Evolutionary conservation across 2,329 filamentous ascomycete genomes (phyloP), one percentile per base, ranked within the genome.

Genomic region (Microcyclosporella mali): DNA sequence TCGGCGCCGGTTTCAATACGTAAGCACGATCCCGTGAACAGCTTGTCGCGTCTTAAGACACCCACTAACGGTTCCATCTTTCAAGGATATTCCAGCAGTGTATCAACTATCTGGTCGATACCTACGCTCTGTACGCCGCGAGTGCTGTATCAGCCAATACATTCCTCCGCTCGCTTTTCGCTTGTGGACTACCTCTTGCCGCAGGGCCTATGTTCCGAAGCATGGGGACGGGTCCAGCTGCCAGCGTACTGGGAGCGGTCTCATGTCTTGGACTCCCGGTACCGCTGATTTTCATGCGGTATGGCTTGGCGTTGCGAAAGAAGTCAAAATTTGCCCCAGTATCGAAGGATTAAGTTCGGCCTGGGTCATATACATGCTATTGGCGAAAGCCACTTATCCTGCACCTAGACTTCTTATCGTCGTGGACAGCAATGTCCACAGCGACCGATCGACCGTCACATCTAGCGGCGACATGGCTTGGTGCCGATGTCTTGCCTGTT

Each of bases 141-240:
- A 71, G 67, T 10, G 71, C 71, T 7, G 67, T 73, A 19, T 68
- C 70, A 8, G 71, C 70, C 19, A 73, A 75, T 45, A 73, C 71
- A 2, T 68, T 74, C 49, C 58, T 74, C 29, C 66, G 72, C 25
- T 66, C 63, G 28, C 45, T 71, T 6, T 50, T 72, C 43, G 70
- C 67, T 3, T 63, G 53, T 21, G 16, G 67, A 63, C 63, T 64
- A 3, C 62, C 62, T 1, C 40, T 64, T 18, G 58, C 56, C 4
- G 60, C 65, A 4, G 56, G 57, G 33, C 68, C 68, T 0, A 69
- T 71, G 67, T 67, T 69, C 34, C 41, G 49, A 10, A 56, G 55
- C 16, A 46, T 72, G 29, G 69, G 69, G 1, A 59, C 71, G 16
- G 68, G 68, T 4, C 66, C 67, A 6, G 66, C 65, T 11, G 61